Base-by-base conservation (phyloP, 805 yeast genomes). In the Suhomyces vadensis region DNA sequence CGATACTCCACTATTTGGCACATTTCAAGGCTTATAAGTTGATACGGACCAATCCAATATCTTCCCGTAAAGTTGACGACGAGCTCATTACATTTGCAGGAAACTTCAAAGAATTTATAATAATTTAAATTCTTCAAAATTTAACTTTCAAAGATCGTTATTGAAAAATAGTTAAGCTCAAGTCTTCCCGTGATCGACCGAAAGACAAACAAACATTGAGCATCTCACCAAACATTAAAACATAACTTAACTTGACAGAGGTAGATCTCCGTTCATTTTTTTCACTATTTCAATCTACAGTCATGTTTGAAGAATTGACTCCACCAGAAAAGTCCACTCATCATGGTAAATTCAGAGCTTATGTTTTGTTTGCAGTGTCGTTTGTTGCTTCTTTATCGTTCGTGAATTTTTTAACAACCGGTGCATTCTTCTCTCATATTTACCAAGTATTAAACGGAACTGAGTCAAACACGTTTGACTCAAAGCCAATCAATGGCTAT, bases 361-460 rank as follows among this genome's bases (percentile, higher is more conserved):
- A 52, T 36, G 37, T 55, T 19, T 49, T 55, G 23, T 54, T 63
- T n/a, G 20, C 58, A 6, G 22, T 53, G 10, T 63, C 71, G 16
- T 58, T 55, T 27, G 24, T 68, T 21, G 58, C 60, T 7, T 64
- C 74, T 19, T 50, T 57, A 26, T 35, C 57, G 14, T 71, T 69
- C 35, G 58, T 68, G 8, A 24, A 40, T 8, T 44, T 53, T 5
- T 48, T 71, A 35, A 44, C 52, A 8, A 26, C 49, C 4, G 63
- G 67, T 0, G 65, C 74, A 2, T 37, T 64, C 6, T 47, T 65
- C 29, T 61, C 61, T 43, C 74, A 70, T 41, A 39, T 60, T 16
- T 47, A 56, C 31, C 62, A 67, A 33, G 43, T 52, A 25, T 42
- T 68, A 14, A 46, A 58, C 2, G 69, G 73, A 1, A 44, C 57